Base-by-base conservation (phyloP, 1,284 basidiomycete genomes). In the Ganoderma multipileum region DNA sequence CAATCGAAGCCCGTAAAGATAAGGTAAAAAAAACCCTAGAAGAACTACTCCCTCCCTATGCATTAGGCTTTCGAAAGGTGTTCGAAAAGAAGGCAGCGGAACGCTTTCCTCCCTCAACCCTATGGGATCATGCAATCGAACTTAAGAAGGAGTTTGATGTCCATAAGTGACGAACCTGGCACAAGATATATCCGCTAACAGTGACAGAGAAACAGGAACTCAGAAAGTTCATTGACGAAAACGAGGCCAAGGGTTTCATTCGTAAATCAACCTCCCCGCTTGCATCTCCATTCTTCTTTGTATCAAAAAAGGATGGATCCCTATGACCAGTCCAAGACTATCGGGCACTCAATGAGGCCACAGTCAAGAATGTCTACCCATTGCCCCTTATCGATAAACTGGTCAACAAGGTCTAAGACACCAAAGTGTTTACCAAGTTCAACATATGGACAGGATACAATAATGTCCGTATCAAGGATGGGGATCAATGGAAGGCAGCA, bases 291-390 rank as follows among this genome's bases (percentile, higher is more conserved):
- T 73, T 81, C 36, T 74, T 83, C 2, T 83, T 82, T 64, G 75
- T 81, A 12, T 74, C 75, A 41, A 83, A 83, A 72, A 82, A 82
- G 67, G 80, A 82, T 67, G 44, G 59, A 1, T 30, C 26, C 42
- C 20, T 74, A 69, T 61, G 65, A 67, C 14, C 50, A 71, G n/a
- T 67, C 59, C 61, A 72, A 68, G 12, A 54, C 11, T 54, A 54
- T 6, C 12, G 28, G 0, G 12, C 26, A 0, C 72, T 78, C 28
- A 84, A 85, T 61, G 85, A 82, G 1, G 26, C 12, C 0, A 83
- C 79, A 0, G 66, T 77, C 8, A 83, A 69, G 47, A 66, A 69
- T 44, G 28, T 28, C 0, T 69, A 66, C 36, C 68, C 57, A 9
- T 26, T 69, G n/a, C 68, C 68, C 2, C 68, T 63, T 0, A 63